Evolutionary conservation across 2,329 filamentous ascomycete species (phyloP).

Genomic region (Paraphaeosphaeria minitans): DNA sequence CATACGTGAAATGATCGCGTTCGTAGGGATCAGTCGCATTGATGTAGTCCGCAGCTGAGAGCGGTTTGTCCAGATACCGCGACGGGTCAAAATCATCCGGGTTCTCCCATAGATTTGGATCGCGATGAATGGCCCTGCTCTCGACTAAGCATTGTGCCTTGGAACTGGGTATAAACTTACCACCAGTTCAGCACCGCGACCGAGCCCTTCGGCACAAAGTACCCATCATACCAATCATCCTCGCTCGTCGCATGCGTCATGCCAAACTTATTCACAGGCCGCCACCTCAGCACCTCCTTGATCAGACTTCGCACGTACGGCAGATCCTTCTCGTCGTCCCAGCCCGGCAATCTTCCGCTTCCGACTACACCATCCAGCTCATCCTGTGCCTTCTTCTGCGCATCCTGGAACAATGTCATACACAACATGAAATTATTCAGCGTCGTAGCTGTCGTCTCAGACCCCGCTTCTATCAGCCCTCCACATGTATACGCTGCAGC

Average conservation of each 20-base stretch:
- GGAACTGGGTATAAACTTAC: constrained; percentile 18
- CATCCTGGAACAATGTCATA: constrained; percentile 36
- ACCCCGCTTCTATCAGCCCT: constrained; percentile 42
- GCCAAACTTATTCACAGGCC: constrained; percentile 38
- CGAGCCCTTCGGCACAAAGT: constrained; percentile 46
- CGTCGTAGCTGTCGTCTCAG: constrained; percentile 38
- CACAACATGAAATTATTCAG: constrained; percentile 39
- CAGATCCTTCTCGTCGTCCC: constrained; percentile 37
- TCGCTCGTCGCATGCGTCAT: constrained; percentile 42
- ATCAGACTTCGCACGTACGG: constrained; percentile 45
- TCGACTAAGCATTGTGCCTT: not conserved
- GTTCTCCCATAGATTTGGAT: constrained; percentile 31
- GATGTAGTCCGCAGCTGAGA: constrained; percentile 39
- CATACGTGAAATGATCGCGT: constrained; percentile 46
- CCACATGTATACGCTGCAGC: constrained; percentile 43
- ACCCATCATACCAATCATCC: constrained; percentile 47
- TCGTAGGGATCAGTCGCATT: constrained; percentile 36
- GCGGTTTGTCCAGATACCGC: constrained; percentile 30
- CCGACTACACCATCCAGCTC: constrained; percentile 40
- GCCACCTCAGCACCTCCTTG: constrained; percentile 40
- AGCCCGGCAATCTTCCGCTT: constrained; percentile 32
- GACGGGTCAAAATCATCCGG: constrained; percentile 40
- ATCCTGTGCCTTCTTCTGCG: constrained; percentile 33
- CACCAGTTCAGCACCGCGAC: constrained; percentile 43
- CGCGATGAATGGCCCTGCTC: constrained; percentile 41